A percentile compares a stretch with the other conserved stretches of the same genome.
These are phyloP conservation scores for Serendipita indica DNA, from an alignment of 768 basidiomycete species.

Conservation along the genomic window DNA sequence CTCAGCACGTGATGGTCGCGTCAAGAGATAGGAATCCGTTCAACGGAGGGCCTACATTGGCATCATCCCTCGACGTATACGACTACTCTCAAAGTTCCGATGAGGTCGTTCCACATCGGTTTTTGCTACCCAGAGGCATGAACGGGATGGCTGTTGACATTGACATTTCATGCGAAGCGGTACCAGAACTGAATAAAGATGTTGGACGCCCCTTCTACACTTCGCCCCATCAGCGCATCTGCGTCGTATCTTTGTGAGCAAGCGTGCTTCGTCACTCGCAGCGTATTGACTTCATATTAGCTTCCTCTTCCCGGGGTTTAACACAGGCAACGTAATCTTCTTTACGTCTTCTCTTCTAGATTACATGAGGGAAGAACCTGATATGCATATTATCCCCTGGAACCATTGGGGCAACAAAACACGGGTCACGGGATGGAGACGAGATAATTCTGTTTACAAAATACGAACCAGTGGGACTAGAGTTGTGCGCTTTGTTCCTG, in stretches of 20 bases:
- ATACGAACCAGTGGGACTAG: background rate
- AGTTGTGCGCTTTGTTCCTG: background rate
- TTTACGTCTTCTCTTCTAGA: background rate
- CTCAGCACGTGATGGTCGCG: background rate
- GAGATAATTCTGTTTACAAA: background rate
- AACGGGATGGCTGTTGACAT: background rate
- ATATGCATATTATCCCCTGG: background rate
- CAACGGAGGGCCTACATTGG: background rate
- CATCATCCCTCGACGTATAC: constrained; percentile 6
- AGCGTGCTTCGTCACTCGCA: background rate
- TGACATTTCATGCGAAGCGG: background rate
- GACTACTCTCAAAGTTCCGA: background rate
- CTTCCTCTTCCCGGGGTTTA: background rate
- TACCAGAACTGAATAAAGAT: background rate
- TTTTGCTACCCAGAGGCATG: background rate
- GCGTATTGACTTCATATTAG: background rate
- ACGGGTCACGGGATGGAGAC: background rate
- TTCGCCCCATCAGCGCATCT: background rate
- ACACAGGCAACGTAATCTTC: background rate
- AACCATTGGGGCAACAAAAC: background rate
- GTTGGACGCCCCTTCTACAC: background rate
- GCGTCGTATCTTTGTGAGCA: background rate
- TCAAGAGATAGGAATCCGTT: background rate
- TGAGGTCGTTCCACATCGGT: background rate
- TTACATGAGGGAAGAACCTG: background rate